Conservation (phyloP, 176 grass and related monocot genomes). For the Echinochloa phyllopogon region DNA sequence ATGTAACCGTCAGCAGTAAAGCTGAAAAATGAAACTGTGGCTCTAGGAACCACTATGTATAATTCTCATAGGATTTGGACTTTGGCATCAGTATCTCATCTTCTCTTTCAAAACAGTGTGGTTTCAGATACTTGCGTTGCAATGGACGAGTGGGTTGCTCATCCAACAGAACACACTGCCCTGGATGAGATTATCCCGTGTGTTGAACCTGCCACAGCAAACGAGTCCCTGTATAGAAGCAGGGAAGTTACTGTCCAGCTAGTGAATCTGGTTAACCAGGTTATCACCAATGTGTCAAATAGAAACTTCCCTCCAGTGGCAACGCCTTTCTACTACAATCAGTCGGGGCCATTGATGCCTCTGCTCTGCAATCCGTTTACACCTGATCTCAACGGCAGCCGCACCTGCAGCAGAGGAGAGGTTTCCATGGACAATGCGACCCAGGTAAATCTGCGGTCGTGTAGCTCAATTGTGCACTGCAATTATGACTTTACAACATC, state of each 20-base stretch:
- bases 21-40: not conserved
- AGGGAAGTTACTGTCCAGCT: constrained; percentile 76
- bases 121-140: constrained; percentile 79
- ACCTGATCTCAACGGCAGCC: constrained; percentile 48
- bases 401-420: constrained; percentile 64
- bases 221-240: constrained; percentile 70
- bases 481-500: not conserved
- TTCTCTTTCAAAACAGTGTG: constrained; percentile 49
- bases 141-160: constrained; percentile 84
- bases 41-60: not conserved
- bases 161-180: constrained; percentile 78
- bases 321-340: constrained; percentile 73
- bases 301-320: constrained; percentile 51
- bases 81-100: constrained; percentile 8
- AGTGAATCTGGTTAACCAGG: constrained; percentile 77
- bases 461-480: not conserved
- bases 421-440: constrained; percentile 67
- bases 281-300: constrained; percentile 73
- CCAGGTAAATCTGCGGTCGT: constrained; percentile 41
- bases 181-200: constrained; percentile 91
- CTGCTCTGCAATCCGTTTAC: constrained; percentile 81
- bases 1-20: not conserved
- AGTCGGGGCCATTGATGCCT: constrained; percentile 84
- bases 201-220: constrained; percentile 74
- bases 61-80: not conserved